A percentile compares a stretch with the other conserved stretches of the same genome.
Evolutionary conservation across 257 asterid genomes (phyloP).

Genomic region (Ligustrum vulgare): DNA sequence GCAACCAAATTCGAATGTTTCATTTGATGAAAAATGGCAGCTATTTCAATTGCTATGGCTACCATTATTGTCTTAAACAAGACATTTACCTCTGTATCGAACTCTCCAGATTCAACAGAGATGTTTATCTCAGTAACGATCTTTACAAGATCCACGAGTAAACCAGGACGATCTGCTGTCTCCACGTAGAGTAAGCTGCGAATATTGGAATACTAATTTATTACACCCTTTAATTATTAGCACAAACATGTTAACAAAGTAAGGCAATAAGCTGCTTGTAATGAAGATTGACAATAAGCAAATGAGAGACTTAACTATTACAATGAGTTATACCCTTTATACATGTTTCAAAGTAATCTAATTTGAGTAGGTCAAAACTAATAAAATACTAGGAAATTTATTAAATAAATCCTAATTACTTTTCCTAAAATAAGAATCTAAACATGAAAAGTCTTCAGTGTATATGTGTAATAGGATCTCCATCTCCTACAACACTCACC

Average conservation of each 20-base stretch:
- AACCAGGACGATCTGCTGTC: slow-evolving; percentile 90
- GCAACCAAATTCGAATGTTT: slow-evolving; percentile 1
- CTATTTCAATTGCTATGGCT: not conserved
- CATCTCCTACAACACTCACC: no score
- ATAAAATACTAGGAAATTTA: no score
- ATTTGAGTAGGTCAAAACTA: no score
- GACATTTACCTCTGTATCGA: slow-evolving; percentile 77
- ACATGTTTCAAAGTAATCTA: no score
- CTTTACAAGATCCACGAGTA: slow-evolving; percentile 92
- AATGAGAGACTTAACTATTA: no score
- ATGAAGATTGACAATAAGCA: no score
- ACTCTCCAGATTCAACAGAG: slow-evolving; percentile 85
- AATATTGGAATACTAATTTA: slow-evolving; percentile 13
- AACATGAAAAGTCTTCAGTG: no score
- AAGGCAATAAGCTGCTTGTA: no score
- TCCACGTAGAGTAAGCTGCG: slow-evolving; percentile 84
- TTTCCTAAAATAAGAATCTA: no score
- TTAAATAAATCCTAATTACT: no score
- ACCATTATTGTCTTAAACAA: not conserved
- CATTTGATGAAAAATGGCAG: not conserved
- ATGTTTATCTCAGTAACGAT: slow-evolving; percentile 77
- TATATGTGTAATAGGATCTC: not conserved
- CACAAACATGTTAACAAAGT: not conserved
- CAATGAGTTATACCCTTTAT: no score
- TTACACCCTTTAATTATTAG: slow-evolving; percentile 12